Conservation (phyloP, 371 early-diverging fungal species). For the Vairimorpha apis region DNA sequence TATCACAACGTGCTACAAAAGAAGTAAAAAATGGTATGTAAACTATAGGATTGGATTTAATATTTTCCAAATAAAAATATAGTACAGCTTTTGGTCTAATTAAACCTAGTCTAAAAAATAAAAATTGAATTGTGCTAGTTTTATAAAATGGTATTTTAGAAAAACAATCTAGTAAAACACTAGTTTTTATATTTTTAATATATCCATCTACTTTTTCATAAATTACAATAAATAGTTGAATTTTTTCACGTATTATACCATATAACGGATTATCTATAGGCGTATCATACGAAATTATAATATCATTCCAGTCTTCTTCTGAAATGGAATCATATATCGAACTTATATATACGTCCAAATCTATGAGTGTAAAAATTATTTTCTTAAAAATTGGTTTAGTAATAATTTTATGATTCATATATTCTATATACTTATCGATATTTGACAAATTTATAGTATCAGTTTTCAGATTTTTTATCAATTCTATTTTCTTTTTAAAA, state of each 20-base stretch:
- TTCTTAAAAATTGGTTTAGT: constrained; percentile 9
- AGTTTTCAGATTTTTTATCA: constrained; percentile 1
- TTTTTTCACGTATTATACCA: constrained; percentile 23
- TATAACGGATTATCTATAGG: constrained; percentile 27
- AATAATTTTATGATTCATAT: constrained; percentile 1
- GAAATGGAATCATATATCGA: constrained; percentile 20
- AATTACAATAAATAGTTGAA: constrained; percentile 15
- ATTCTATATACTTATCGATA: constrained; percentile 2
- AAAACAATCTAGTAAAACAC: constrained; percentile 18
- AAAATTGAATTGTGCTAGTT: constrained; percentile 23
- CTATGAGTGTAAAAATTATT: constrained; percentile 13
- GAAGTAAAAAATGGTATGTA: constrained; percentile 33
- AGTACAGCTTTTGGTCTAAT: constrained; percentile 18
- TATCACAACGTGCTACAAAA: constrained; percentile 17
- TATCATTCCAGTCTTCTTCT: constrained; percentile 37
- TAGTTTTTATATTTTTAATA: constrained; percentile 10
- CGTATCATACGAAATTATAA: constrained; percentile 24
- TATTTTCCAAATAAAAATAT: constrained; percentile 17
- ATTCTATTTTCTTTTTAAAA: constrained; percentile 13
- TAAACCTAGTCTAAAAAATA: constrained; percentile 17
- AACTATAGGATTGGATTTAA: constrained; percentile 20
- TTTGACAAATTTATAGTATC: constrained; percentile 3
- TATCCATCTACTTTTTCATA: constrained; percentile 16
- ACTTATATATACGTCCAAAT: constrained; percentile 33
- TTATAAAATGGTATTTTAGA: neutral